Percentiles rank a stretch among this genome's conserved stretches.
These are phyloP conservation scores for Arxiozyma bovina DNA, from an alignment of 1,139 yeast species.

Conservation along the genomic window DNA sequence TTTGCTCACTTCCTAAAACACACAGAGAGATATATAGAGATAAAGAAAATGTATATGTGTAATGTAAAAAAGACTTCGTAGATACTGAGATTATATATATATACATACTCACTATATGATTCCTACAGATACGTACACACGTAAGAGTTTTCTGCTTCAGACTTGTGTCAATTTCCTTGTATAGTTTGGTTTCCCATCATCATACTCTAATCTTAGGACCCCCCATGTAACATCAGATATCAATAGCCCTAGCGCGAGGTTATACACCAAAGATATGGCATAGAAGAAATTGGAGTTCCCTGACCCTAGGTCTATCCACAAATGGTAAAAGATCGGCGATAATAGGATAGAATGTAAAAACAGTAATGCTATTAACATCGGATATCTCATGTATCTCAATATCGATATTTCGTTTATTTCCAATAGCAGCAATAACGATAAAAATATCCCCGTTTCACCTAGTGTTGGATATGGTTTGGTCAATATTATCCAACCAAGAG, in stretches of 20 bases:
- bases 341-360: constrained; percentile 46
- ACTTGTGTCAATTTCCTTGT: constrained; percentile 31
- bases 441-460: constrained; percentile 70
- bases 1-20: no score
- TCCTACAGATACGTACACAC: background rate
- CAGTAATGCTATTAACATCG: constrained; percentile 37
- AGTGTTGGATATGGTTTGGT: constrained; percentile 82
- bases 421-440: constrained; percentile 54
- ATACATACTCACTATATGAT: background rate
- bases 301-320: constrained; percentile 91
- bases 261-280: constrained; percentile 81
- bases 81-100: background rate
- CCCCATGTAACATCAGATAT: constrained; percentile 81
- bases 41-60: no score
- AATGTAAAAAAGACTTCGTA: no score
- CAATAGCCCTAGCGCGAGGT: constrained; percentile 59
- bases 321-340: constrained; percentile 83
- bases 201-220: constrained; percentile 62
- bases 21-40: no score
- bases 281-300: constrained; percentile 95
- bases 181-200: constrained; percentile 30
- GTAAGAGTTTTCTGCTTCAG: constrained; percentile 3
- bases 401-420: constrained; percentile 26
- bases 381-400: constrained; percentile 38
- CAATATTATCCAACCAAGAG: constrained; percentile 58